Evolutionary conservation across 2,329 filamentous ascomycete genomes (phyloP), one percentile per base, ranked within the genome.

Genomic region (Clonostachys solani): DNA sequence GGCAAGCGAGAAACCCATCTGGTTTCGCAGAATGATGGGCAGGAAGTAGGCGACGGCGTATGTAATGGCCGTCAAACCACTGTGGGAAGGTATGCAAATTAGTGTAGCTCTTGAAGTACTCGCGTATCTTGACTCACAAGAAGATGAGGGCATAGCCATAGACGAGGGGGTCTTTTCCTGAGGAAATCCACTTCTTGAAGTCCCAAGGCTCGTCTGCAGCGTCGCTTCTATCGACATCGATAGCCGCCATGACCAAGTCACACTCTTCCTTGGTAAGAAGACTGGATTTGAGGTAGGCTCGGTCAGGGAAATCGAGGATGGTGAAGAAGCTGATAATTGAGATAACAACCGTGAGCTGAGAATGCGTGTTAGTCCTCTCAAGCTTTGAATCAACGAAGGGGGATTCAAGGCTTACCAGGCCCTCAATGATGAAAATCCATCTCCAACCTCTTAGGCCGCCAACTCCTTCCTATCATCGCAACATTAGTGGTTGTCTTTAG

Each of bases 361-460:
- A 29, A 29, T 29, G 23, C 3, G 23, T 29, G 23, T 29, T 8
- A 29, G 23, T 29, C 23, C 23, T 6, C 19, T 29, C 8, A 29
- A 29, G 23, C 9, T 10, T 8, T 18, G 43, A 33, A 34, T 12
- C 5, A 13, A 12, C 33, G 1, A n/a, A n/a, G 16, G 9, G 12
- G 6, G 44, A 9, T 23, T 33, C 43, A 4, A 1, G 13, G 5
- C 3, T n/a, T 6, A 49, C 42, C 13, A 50, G 35, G 13, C 51
- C 51, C 36, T 53, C 49, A 8, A 67, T 56, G 43, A 72, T 69
- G 51, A 75, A 76, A 4, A 73, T 56, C 72, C 72, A 76, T 49
- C 69, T 58, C 73, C 72, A 75, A 4, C 73, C 72, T 10, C 60
- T 55, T 9, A 74, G 60, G 2, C 69, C 68, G 36, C 62, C 65